Conservation (phyloP, 495 filamentous ascomycete species). For the Lophium mytilinum region DNA sequence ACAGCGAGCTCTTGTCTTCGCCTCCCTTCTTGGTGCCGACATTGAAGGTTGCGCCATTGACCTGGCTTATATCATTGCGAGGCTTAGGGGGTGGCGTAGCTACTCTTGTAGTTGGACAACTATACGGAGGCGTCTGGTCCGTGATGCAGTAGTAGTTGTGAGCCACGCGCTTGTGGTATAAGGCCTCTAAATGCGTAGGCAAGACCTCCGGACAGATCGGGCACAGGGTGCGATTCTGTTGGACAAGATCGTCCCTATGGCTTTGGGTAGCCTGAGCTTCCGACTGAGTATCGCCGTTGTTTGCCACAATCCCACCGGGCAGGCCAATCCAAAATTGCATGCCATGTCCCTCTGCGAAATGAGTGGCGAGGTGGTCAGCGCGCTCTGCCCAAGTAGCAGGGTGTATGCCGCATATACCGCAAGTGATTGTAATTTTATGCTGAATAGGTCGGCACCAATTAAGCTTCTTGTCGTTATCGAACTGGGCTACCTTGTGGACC, state of each 20-base stretch:
- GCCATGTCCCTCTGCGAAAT: slow-evolving; percentile 7
- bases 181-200: background rate
- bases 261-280: background rate
- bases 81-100: no score
- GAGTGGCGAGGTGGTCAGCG: slow-evolving; percentile 10
- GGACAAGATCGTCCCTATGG: background rate
- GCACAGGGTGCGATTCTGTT: background rate
- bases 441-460: slow-evolving; percentile 12
- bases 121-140: no score
- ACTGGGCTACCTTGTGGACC: slow-evolving; percentile 6
- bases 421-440: slow-evolving; percentile 1
- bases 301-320: background rate
- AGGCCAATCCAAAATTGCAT: slow-evolving; percentile 7
- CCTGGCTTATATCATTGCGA: no score
- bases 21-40: no score
- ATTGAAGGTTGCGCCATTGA: no score
- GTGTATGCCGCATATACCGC: slow-evolving; percentile 4
- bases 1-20: no score
- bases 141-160: background rate
- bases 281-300: background rate
- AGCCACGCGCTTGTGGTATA: background rate
- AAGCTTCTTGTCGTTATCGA: background rate
- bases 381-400: slow-evolving; percentile 6
- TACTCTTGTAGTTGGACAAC: no score
- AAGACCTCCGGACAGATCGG: background rate